Percentiles rank a stretch among this genome's conserved stretches.
phyloP scores from a whole-genome alignment of 495 filamentous ascomycete species.

The Lineolata rhizophorae region DNA sequence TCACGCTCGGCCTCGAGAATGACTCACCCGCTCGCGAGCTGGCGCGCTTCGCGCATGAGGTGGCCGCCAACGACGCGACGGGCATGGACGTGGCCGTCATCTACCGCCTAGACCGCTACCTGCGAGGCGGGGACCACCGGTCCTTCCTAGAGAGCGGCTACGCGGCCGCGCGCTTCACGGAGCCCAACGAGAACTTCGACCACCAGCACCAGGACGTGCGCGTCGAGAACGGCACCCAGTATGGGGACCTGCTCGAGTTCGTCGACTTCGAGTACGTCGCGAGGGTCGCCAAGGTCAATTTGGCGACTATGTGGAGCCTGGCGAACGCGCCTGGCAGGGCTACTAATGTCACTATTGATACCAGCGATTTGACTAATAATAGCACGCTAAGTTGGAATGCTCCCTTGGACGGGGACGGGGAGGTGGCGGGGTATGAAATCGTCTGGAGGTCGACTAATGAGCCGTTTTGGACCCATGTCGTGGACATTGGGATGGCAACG shows the following conservation, averaged over 20 bases:
- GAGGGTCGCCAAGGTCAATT: constrained; percentile 27
- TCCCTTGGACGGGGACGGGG: too few species aligned
- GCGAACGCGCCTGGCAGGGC: constrained; percentile 24
- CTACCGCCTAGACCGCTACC: constrained; percentile 29
- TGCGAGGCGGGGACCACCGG: constrained; percentile 29
- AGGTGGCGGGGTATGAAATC: constrained; percentile 24
- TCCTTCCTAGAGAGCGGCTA: constrained; percentile 28
- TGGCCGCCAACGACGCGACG: constrained; percentile 14
- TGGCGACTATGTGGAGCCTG: constrained; percentile 25
- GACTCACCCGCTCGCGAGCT: constrained; percentile 30
- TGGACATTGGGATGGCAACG: constrained; percentile 19
- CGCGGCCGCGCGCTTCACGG: constrained; percentile 28
- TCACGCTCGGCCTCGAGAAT: constrained; percentile 28
- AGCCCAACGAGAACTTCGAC: constrained; percentile 28
- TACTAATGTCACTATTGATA: constrained; percentile 24
- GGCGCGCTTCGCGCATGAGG: constrained; percentile 26
- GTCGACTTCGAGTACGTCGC: constrained; percentile 28
- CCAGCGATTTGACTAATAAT: constrained; percentile 20
- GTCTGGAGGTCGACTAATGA: constrained; percentile 26
- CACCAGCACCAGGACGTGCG: constrained; percentile 33
- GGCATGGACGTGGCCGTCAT: constrained; percentile 22
- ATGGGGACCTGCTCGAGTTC: constrained; percentile 29
- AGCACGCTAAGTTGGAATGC: constrained; percentile 24
- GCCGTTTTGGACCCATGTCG: constrained; percentile 23
- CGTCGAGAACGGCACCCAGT: constrained; percentile 23